A percentile compares a stretch with the other conserved stretches of the same genome.
Conservation (phyloP, 1,139 yeast species). For the Kazachstania sp. region DNA sequence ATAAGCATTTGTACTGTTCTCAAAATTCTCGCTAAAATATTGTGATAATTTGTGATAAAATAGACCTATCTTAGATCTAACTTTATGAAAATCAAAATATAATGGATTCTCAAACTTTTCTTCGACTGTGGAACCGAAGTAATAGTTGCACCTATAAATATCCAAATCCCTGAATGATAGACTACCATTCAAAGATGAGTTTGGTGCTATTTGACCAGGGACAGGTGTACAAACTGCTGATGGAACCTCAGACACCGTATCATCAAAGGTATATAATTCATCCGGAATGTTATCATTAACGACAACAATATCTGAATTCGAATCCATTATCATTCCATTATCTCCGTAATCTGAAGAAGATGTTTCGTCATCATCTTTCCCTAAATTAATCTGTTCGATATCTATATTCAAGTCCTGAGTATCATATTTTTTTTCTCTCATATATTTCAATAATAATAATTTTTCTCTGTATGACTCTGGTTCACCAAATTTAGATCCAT, state of each 20-base stretch:
- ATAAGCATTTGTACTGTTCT: slow-evolving; percentile 66
- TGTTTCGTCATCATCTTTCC: slow-evolving; percentile 7
- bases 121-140: slow-evolving; percentile 34
- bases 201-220: slow-evolving; percentile 15
- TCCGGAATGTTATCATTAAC: slow-evolving; percentile 18
- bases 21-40: slow-evolving; percentile 43
- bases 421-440: slow-evolving; percentile 30
- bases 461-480: slow-evolving; percentile 26
- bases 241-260: slow-evolving; percentile 27
- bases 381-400: slow-evolving; percentile 28
- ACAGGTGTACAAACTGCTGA: slow-evolving; percentile 30
- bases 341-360: slow-evolving; percentile 11
- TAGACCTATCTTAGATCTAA: slow-evolving; percentile 56
- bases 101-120: slow-evolving; percentile 45
- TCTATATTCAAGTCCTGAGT: slow-evolving; percentile 31
- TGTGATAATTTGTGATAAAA: slow-evolving; percentile 53
- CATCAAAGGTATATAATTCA: slow-evolving; percentile 30
- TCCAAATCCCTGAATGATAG: slow-evolving; percentile 44
- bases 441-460: slow-evolving; percentile 29
- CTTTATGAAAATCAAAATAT: slow-evolving; percentile 53
- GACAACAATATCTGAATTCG: slow-evolving; percentile 36
- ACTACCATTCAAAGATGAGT: slow-evolving; percentile 19
- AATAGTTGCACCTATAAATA: slow-evolving; percentile 36
- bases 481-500: slow-evolving; percentile 9
- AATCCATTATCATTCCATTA: slow-evolving; percentile 26